Evolutionary conservation across 2,329 filamentous ascomycete genomes (phyloP), one percentile per base, ranked within the genome.

Genomic region (Penicillium polonicum): DNA sequence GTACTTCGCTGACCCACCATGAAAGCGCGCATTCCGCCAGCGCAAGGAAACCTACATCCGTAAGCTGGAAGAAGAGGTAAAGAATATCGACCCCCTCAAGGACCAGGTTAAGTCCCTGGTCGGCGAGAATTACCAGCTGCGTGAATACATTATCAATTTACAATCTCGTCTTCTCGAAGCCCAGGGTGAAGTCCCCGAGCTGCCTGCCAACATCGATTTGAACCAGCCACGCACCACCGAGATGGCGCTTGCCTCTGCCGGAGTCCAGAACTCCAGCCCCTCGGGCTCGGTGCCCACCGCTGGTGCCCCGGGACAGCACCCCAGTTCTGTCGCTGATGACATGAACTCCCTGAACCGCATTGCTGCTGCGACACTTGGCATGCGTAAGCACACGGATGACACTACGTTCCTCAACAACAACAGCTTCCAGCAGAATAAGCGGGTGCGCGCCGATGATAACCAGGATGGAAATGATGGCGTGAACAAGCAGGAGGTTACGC

Each of bases 21-120:
- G 60, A 64, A 68, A 99, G 93, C 87, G 94, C 73, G 94, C 94
- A 42, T 99, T 99, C 78, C 90, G 94, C 42, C 92, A 97, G 78
- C 89, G 94, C 62, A 99, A 99, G 74, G 94, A 99, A 77, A 90
- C 91, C 45, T 97, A 99, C 74, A 99, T 99, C 75, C 96, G 96
- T 80, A 95, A 96, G 74, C 84, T 99, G 7, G 94, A 99, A 76
- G 89, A 94, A 72, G 91, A 97, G 73, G 91, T 97, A 51, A 88
- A 91, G 68, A 90, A 94, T 31, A 90, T 86, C 64, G 83, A 85
- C 65, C 83, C 86, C 19, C 85, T 96, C 75, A 89, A 92, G 65
- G 84, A 89, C 61, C 85, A 84, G 55, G 91, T 85, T 76, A 94
- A 96, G 74, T 79, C 83, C n/a, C 79, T 96, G 27, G 91, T 96